Evolutionary conservation across 495 filamentous ascomycete species (phyloP), one percentile per base, ranked within the genome.

Genomic region (Amorphotheca resinae): DNA sequence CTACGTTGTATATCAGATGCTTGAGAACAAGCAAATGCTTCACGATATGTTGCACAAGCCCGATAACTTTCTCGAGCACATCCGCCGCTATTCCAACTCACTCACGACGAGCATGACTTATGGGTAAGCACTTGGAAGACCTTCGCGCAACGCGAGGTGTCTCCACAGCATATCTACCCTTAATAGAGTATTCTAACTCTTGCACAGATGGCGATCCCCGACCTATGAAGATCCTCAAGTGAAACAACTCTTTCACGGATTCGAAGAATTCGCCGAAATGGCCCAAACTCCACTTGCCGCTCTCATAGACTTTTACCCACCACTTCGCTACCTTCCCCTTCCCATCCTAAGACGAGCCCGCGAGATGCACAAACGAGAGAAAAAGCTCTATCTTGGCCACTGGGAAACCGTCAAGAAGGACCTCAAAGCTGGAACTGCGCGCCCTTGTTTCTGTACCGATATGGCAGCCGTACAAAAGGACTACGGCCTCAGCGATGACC

Each of bases 321-420:
- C 5, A 28, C 25, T 5, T 28, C 25, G 25, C 25, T n/a, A n/a
- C n/a, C n/a, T n/a, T n/a, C n/a, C n/a, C n/a, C n/a, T n/a, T n/a
- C n/a, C n/a, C n/a, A n/a, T n/a, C n/a, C n/a, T n/a, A n/a, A n/a
- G n/a, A n/a, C n/a, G 51, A 17, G 56, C 59, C 2, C 58, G 42
- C 9, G 44, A 58, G 16, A 37, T 61, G 0, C 42, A 63, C 17
- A 33, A 53, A 32, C 44, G 51, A 18, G 63, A 66, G 43, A 42
- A 33, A 6, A 44, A 22, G 9, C 37, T 72, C 0, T 70, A 63
- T 38, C 30, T 57, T 1, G 55, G 55, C 1, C 59, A 65, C 39
- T 70, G 65, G 57, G 35, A 65, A 9, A 50, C 53, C 5, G 59
- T 56, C 8, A 66, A 65, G 36, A 41, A 52, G 17, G 57, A 57